A percentile compares a stretch with the other conserved stretches of the same genome.
Evolutionary conservation across 2,329 filamentous ascomycete species (phyloP).

Genomic region (Chrysosporium queenslandicum): DNA sequence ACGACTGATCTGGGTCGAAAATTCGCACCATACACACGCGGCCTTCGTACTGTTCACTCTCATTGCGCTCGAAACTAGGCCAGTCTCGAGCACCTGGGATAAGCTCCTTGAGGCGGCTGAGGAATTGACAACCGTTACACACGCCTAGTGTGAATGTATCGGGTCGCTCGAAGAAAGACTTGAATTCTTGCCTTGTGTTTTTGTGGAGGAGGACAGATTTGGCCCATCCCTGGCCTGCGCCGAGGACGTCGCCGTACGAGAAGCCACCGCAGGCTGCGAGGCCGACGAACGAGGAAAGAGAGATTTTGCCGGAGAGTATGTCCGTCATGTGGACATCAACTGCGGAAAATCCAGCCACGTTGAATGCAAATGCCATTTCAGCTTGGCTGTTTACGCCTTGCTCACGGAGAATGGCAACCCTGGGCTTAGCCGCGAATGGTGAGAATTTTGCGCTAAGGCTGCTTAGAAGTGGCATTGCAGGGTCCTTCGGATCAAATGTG

Average conservation of each 20-base stretch:
- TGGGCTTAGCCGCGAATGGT: conserved; percentile 54
- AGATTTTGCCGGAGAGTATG: conserved; percentile 65
- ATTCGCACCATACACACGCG: conserved; percentile 79
- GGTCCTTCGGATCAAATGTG: conserved; percentile 68
- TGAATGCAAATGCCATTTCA: conserved; percentile 98
- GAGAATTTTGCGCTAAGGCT: conserved; percentile 48
- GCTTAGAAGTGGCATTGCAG: conserved; percentile 58
- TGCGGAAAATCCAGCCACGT: conserved; percentile 77
- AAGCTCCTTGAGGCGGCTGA: conserved; percentile 68
- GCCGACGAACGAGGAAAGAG: conserved; percentile 72
- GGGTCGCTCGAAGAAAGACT: conserved; percentile 71
- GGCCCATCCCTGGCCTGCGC: conserved; percentile 94
- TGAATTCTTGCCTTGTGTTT: conserved; percentile 64
- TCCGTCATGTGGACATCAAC: conserved; percentile 97
- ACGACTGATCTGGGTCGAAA: conserved; percentile 47
- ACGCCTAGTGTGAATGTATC: conserved; percentile 91
- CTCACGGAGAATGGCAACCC: conserved; percentile 86
- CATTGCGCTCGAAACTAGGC: conserved; percentile 80
- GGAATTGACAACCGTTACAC: conserved; percentile 96
- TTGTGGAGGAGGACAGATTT: conserved; percentile 82
- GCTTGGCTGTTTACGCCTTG: conserved; percentile 91
- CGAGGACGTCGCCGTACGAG: conserved; percentile 85
- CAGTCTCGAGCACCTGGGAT: conserved; percentile 75
- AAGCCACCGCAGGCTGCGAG: conserved; percentile 94
- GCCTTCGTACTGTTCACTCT: conserved; percentile 80